These are phyloP conservation scores for Tillandsia fasciculata DNA, from an alignment of 176 grass and related monocot genomes.

Conservation along the genomic window DNA sequence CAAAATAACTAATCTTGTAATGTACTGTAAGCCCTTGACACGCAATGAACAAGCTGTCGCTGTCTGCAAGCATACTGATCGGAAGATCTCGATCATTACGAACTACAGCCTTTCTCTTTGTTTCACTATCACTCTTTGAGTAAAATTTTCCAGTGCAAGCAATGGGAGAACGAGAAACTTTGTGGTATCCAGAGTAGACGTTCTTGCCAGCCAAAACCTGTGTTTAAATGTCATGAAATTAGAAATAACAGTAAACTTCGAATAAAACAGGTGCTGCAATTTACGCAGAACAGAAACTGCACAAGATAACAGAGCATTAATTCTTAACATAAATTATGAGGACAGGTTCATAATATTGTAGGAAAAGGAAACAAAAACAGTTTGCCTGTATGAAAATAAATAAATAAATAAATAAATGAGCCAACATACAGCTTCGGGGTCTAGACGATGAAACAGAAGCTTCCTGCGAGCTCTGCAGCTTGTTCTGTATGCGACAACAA, in stretches of 20 bases:
- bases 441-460: conserved; percentile 65
- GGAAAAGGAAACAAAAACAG: too few species aligned
- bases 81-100: conserved; percentile 47
- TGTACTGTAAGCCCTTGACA: conserved; percentile 63
- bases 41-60: conserved; percentile 54
- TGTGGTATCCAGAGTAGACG: conserved; percentile 48
- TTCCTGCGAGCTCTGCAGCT: conserved; percentile 76
- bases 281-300: neutral
- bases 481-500: conserved; percentile 81
- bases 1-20: conserved; percentile 36
- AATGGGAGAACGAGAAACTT: conserved; percentile 54
- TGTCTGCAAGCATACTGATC: conserved; percentile 59
- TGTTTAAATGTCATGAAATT: neutral
- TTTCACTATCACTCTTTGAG: conserved; percentile 54
- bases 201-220: conserved; percentile 56
- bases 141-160: conserved; percentile 45
- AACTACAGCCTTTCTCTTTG: conserved; percentile 48
- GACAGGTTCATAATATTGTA: too few species aligned
- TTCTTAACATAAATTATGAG: too few species aligned
- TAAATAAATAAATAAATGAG: neutral
- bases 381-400: conserved; percentile 1
- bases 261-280: too few species aligned
- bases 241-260: neutral
- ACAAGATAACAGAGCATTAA: neutral
- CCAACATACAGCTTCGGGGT: conserved; percentile 58